Evolutionary conservation across 2,329 filamentous ascomycete genomes (phyloP).

Genomic region (Elsinoe perseae): DNA sequence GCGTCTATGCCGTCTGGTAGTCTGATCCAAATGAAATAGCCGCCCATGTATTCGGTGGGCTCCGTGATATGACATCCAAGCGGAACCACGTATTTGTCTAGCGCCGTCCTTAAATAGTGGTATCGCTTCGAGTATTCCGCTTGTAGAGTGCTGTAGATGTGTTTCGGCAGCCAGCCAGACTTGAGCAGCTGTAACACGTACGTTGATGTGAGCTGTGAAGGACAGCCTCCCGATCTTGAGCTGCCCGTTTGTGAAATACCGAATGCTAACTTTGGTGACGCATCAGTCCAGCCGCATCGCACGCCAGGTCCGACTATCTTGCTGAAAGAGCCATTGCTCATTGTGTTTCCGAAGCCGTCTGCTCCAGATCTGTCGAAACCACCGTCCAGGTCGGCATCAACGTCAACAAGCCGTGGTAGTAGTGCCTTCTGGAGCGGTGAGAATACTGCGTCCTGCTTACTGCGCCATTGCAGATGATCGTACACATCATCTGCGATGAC

Average conservation of each 20-base stretch:
- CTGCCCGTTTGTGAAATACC: slow-evolving; percentile 54
- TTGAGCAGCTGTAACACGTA: slow-evolving; percentile 49
- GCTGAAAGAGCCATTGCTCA: slow-evolving; percentile 84
- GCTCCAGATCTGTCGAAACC: slow-evolving; percentile 39
- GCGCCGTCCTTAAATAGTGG: slow-evolving; percentile 49
- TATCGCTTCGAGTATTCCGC: slow-evolving; percentile 51
- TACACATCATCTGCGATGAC: slow-evolving; percentile 88
- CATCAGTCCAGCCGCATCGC: slow-evolving; percentile 83
- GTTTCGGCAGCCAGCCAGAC: slow-evolving; percentile 44
- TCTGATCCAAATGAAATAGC: slow-evolving; percentile 78
- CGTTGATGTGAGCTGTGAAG: slow-evolving; percentile 52
- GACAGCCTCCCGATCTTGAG: slow-evolving; percentile 51
- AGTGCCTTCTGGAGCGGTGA: slow-evolving; percentile 33
- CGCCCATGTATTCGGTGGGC: slow-evolving; percentile 53
- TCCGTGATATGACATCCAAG: slow-evolving; percentile 50
- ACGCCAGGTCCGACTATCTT: slow-evolving; percentile 78
- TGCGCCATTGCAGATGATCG: slow-evolving; percentile 77
- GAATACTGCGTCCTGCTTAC: slow-evolving; percentile 19
- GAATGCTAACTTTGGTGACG: slow-evolving; percentile 52
- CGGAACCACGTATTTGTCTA: slow-evolving; percentile 53
- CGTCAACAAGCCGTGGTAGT: slow-evolving; percentile 67
- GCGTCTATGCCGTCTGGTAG: slow-evolving; percentile 51
- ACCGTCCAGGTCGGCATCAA: slow-evolving; percentile 62
- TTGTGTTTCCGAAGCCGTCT: slow-evolving; percentile 66
- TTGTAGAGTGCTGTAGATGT: slow-evolving; percentile 47